Conservation (phyloP, 1,139 yeast genomes). For the Tardiomyces digboiensis region DNA sequence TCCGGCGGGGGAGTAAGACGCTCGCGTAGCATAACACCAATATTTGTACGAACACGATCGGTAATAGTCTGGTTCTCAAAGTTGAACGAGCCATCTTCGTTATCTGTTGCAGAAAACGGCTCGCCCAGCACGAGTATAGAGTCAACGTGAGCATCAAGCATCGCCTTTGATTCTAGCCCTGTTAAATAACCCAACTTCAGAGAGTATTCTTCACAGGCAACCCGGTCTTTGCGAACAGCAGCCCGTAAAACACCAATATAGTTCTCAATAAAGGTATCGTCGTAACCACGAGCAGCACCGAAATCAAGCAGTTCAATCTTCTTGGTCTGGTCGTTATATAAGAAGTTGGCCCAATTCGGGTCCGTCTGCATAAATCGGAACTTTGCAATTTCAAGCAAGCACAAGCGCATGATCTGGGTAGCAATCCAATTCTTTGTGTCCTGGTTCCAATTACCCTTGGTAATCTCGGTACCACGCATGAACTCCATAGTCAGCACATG, state of each 20-base stretch:
- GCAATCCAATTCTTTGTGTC: slow-evolving; percentile 74
- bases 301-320: slow-evolving; percentile 84
- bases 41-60: slow-evolving; percentile 79
- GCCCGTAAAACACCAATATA: slow-evolving; percentile 70
- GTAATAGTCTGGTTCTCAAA: slow-evolving; percentile 85
- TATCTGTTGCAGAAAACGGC: slow-evolving; percentile 56
- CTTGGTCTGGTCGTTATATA: slow-evolving; percentile 56
- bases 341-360: slow-evolving; percentile 98
- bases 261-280: slow-evolving; percentile 54
- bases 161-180: slow-evolving; percentile 77
- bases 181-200: slow-evolving; percentile 78
- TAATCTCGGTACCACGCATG: slow-evolving; percentile 77
- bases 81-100: slow-evolving; percentile 47
- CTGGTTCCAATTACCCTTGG: slow-evolving; percentile 69
- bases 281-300: slow-evolving; percentile 87
- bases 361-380: slow-evolving; percentile 97
- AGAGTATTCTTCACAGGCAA: slow-evolving; percentile 55
- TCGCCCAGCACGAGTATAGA: slow-evolving; percentile 89
- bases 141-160: slow-evolving; percentile 90
- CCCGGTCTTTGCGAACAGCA: slow-evolving; percentile 63
- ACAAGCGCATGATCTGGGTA: slow-evolving; percentile 75
- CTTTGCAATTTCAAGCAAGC: slow-evolving; percentile 73
- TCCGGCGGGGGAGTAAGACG: slow-evolving; percentile 97
- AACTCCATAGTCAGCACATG: slow-evolving; percentile 86
- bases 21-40: slow-evolving; percentile 82